phyloP scores from a whole-genome alignment of 805 yeast genomes.

The Schizosaccharomyces osmophilus region DNA sequence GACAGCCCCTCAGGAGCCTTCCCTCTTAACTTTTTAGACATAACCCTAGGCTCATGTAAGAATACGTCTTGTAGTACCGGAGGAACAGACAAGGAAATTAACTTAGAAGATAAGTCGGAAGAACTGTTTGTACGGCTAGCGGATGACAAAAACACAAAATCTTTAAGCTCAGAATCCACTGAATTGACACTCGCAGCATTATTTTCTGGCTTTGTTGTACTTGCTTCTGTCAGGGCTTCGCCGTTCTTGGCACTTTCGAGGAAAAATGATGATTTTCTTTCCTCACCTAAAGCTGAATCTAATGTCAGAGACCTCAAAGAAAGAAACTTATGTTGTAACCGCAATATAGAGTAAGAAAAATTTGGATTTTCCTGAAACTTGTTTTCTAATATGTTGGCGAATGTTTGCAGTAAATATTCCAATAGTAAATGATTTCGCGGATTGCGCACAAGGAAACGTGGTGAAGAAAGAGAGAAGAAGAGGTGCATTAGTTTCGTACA shows the following conservation, averaged over 20 bases:
- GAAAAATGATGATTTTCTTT: not conserved
- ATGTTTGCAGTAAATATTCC: constrained; percentile 8
- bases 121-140: too few relatives aligned
- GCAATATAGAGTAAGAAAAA: constrained; percentile 10
- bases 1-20: constrained; percentile 1
- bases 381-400: constrained; percentile 9
- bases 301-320: constrained; percentile 3
- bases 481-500: constrained; percentile 12
- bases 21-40: constrained; percentile 1
- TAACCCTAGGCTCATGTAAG: constrained; percentile 3
- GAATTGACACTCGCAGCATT: too few relatives aligned
- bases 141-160: too few relatives aligned
- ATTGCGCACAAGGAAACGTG: constrained; percentile 9
- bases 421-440: constrained; percentile 9
- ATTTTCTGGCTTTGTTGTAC: too few relatives aligned
- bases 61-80: not conserved
- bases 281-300: not conserved
- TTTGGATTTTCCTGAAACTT: constrained; percentile 11
- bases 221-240: too few relatives aligned
- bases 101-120: not conserved
- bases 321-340: constrained; percentile 9
- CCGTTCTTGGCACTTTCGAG: not conserved
- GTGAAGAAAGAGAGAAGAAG: constrained; percentile 8
- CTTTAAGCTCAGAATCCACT: too few relatives aligned
- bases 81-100: not conserved